Evolutionary conservation across 352 stramenopile species (phyloP).

Genomic region (Pythium angustatum): DNA sequence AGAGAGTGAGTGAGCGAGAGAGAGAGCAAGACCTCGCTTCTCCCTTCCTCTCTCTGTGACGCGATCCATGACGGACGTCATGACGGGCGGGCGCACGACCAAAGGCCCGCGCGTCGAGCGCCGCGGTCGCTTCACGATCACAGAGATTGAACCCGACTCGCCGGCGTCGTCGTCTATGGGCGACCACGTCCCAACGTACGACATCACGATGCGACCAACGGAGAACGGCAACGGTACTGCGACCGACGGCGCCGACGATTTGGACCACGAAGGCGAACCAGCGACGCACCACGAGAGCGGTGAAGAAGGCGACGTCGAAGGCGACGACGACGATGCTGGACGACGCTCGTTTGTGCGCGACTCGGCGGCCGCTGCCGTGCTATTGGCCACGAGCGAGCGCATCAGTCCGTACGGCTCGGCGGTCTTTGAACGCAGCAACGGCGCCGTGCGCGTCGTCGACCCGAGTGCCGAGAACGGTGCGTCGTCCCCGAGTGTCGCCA

Average conservation of each 20-base stretch:
- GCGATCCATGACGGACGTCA: slow-evolving; percentile 1
- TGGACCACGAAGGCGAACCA: neutral
- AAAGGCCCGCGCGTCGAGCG: slow-evolving; percentile 60
- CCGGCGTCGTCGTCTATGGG: slow-evolving; percentile 13
- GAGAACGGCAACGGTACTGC: slow-evolving; percentile 12
- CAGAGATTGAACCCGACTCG: slow-evolving; percentile 66
- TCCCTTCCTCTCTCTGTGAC: neutral
- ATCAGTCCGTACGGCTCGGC: slow-evolving; percentile 31
- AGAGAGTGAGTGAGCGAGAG: neutral
- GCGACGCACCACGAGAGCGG: slow-evolving; percentile 11
- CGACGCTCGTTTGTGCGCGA: neutral
- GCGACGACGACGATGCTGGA: slow-evolving; percentile 5
- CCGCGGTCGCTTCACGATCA: slow-evolving; percentile 84
- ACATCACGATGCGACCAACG: too few relatives aligned
- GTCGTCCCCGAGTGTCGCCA: neutral
- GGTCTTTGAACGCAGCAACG: slow-evolving; percentile 26
- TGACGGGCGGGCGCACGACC: neutral
- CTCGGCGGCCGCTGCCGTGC: neutral
- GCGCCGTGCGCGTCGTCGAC: slow-evolving; percentile 4
- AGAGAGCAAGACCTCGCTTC: too few relatives aligned
- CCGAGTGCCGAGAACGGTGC: neutral
- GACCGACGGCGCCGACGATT: neutral
- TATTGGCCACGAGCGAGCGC: slow-evolving; percentile 24
- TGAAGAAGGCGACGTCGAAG: slow-evolving; percentile 18
- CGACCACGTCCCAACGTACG: neutral